Evolutionary conservation across 306 rosid genomes (phyloP), one percentile per base, ranked within the genome.

Genomic region (Carpinus viminea): DNA sequence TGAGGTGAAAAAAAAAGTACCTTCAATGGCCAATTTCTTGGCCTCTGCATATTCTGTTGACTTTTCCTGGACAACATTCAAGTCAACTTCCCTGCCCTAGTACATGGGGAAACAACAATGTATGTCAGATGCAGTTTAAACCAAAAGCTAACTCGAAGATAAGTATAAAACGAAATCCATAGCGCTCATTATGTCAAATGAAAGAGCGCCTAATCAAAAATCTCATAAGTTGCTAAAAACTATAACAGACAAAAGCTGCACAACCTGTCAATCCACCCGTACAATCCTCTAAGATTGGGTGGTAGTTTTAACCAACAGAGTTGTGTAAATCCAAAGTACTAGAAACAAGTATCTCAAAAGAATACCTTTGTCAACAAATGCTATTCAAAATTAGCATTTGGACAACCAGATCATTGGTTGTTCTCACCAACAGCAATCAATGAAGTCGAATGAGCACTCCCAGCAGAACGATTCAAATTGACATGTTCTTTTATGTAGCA

Each of bases 41-140:
- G 97, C 88, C 76, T 82, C 85, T 53, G 86, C 88, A 83, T 92
- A 94, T 69, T 91, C 94, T n/a, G 85, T 77, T 68, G 92, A 90
- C 85, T 82, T 85, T 79, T 87, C 73, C 92, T 89, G 89, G 74
- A 94, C 75, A 72, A 16, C 55, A 66, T 81, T 38, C 66, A 89
- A 76, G 46, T 85, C 92, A 73, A 83, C 75, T 86, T 90, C 97
- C 86, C 48, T 47, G 43, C 92, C 96, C 98, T 91, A 82, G 70
- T 46, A 81, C 26, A 65, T 24, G 59, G 52, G 17, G 52, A 52
- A 62, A 59, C 79, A 38, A 62, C 70, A 80, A 41, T 45, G 45
- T 55, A 79, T 16, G 52, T 71, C 57, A 80, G 28, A 70, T 36
- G 62, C 79, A 70, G 60, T 26, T 5, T n/a, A 70, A 45, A 76